A percentile compares a stretch with the other conserved stretches of the same genome.
phyloP scores from a whole-genome alignment of 768 basidiomycete species.

The Inosperma sp. region DNA sequence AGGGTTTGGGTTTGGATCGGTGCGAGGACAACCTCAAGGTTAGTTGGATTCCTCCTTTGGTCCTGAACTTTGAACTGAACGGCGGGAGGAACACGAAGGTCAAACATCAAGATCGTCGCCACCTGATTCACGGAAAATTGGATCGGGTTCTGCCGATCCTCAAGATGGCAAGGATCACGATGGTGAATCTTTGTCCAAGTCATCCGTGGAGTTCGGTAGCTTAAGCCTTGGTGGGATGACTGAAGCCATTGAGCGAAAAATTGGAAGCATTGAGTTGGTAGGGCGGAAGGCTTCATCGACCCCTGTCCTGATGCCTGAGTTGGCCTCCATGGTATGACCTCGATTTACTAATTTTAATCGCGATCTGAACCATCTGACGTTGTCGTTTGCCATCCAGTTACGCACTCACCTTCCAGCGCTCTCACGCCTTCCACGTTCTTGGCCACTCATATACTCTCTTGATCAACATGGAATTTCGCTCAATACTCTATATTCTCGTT shows the following conservation, averaged over 20 bases:
- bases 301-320: conserved; percentile 43
- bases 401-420: conserved; percentile 71
- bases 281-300: conserved; percentile 56
- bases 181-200: not conserved
- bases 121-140: not conserved
- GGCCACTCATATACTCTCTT: conserved; percentile 83
- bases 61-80: not conserved
- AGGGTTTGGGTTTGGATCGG: conserved; percentile 17
- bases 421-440: conserved; percentile 60
- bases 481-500: conserved; percentile 75
- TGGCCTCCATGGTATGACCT: conserved; percentile 58
- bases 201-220: not conserved
- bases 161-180: conserved; percentile 1
- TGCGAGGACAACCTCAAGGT: conserved; percentile 1
- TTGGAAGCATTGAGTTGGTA: conserved; percentile 42
- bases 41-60: not conserved
- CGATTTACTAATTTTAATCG: not conserved
- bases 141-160: conserved; percentile 3
- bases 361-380: not conserved
- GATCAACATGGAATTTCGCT: conserved; percentile 95
- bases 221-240: conserved; percentile 28
- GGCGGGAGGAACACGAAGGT: not conserved
- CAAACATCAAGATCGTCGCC: not conserved
- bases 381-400: conserved; percentile 42
- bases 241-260: conserved; percentile 48